Conservation (phyloP, 148 eudicot species). For the Linanthus parryae region DNA sequence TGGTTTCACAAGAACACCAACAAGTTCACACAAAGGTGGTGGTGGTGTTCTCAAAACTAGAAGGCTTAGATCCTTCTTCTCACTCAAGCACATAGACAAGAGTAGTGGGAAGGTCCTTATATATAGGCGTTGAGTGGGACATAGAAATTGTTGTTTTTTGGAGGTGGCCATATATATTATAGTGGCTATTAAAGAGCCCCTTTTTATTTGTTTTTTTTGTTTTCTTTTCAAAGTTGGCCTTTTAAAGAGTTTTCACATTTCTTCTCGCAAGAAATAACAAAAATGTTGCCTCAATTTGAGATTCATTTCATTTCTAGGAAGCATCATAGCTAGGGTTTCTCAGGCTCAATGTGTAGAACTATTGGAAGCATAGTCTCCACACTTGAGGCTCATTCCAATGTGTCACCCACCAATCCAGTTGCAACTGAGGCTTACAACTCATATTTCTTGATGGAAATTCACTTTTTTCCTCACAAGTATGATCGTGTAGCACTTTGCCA, state of each 20-base stretch:
- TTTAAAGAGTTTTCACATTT: background rate
- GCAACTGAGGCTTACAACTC: constrained; percentile 14
- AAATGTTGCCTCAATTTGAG: too few relatives aligned
- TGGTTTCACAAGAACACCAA: background rate
- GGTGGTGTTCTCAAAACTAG: too few relatives aligned
- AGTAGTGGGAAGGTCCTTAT: background rate
- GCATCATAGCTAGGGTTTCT: background rate
- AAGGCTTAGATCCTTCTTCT: too few relatives aligned
- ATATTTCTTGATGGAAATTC: background rate
- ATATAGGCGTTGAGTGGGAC: too few relatives aligned
- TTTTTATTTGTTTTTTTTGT: too few relatives aligned
- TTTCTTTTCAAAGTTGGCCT: too few relatives aligned
- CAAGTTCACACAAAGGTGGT: background rate
- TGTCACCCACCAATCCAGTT: constrained; percentile 14
- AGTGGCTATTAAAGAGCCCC: too few relatives aligned
- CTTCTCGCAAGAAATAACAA: too few relatives aligned
- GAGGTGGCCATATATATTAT: too few relatives aligned
- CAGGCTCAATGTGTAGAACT: constrained; percentile 1
- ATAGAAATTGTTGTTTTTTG: too few relatives aligned
- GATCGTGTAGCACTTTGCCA: background rate
- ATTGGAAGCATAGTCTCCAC: background rate
- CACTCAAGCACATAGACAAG: too few relatives aligned
- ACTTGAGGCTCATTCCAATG: background rate
- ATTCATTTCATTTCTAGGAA: too few relatives aligned
- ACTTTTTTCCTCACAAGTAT: background rate